These are phyloP conservation scores for Phaseolus coccineus DNA, from an alignment of 331 rosid species.

Conservation along the genomic window DNA sequence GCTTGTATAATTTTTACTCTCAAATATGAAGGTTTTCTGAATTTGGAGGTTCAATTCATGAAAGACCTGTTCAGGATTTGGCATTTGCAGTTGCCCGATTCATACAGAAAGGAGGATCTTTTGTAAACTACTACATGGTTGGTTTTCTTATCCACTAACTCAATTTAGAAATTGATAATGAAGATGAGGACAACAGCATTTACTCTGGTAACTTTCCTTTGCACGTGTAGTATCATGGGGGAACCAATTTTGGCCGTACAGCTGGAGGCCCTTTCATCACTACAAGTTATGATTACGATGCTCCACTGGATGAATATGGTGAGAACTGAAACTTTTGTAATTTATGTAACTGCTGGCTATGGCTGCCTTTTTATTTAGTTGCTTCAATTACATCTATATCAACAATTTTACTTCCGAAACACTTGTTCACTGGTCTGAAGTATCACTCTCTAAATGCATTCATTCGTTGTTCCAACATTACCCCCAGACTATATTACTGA, in stretches of 20 bases:
- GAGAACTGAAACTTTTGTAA: slow-evolving; percentile 46
- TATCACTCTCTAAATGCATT: not conserved
- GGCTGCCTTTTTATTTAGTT: slow-evolving; percentile 6
- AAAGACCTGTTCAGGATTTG: slow-evolving; percentile 95
- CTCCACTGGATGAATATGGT: slow-evolving; percentile 99
- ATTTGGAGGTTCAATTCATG: slow-evolving; percentile 87
- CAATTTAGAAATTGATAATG: slow-evolving; percentile 36
- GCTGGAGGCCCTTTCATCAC: slow-evolving; percentile 99
- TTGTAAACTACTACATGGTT: slow-evolving; percentile 96
- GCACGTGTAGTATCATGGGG: slow-evolving; percentile 88
- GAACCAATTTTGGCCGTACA: slow-evolving; percentile 98
- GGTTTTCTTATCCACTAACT: slow-evolving; percentile 42
- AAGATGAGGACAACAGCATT: not conserved
- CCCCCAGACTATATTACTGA: not conserved
- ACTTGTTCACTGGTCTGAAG: slow-evolving; percentile 17
- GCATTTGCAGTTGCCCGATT: slow-evolving; percentile 89
- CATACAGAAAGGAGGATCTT: slow-evolving; percentile 94
- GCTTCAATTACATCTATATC: not conserved
- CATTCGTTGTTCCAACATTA: slow-evolving; percentile 1
- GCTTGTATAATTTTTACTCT: slow-evolving; percentile 32
- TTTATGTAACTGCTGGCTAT: slow-evolving; percentile 5
- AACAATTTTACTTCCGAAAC: slow-evolving; percentile 15
- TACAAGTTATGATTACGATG: slow-evolving; percentile 98
- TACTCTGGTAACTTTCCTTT: slow-evolving; percentile 23
- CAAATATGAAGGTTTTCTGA: slow-evolving; percentile 78